Evolutionary conservation across 225 moss, liverwort and hornwort genomes (phyloP).

Genomic region (Bryoerythrophyllum caledonicum): DNA sequence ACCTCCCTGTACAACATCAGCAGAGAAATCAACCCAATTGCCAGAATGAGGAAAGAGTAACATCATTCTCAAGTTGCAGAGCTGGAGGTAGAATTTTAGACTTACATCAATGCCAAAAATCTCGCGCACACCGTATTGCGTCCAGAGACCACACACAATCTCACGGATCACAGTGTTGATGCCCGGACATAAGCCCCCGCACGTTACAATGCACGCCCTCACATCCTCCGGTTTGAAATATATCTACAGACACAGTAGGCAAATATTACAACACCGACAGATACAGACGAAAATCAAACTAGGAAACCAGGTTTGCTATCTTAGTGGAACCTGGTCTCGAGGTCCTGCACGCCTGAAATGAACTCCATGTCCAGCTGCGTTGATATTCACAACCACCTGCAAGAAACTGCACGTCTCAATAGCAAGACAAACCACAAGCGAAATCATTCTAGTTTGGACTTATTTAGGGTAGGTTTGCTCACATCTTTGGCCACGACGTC

Average conservation of each 20-base stretch:
- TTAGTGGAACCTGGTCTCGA: background rate
- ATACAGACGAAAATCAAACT: too few relatives aligned
- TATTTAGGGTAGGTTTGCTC: too few relatives aligned
- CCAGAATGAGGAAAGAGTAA: background rate
- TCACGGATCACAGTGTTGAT: constrained; percentile 74
- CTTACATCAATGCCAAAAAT: constrained; percentile 53
- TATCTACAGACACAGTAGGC: constrained; percentile 26
- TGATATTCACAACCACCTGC: background rate
- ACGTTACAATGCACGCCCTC: constrained; percentile 65
- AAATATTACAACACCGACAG: too few relatives aligned
- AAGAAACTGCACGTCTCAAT: background rate
- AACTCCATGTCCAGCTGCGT: background rate
- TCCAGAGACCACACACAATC: constrained; percentile 60
- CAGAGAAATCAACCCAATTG: too few relatives aligned
- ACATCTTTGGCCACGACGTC: background rate
- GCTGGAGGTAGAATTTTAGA: background rate
- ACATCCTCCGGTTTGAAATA: constrained; percentile 53
- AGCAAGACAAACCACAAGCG: too few relatives aligned
- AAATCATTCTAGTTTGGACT: too few relatives aligned
- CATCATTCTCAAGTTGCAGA: background rate
- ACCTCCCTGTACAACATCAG: background rate
- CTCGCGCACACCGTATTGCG: constrained; percentile 49
- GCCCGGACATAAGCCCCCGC: constrained; percentile 71
- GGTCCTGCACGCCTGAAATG: background rate
- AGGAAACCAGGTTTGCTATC: too few relatives aligned